Conservation (phyloP, 371 early-diverging fungal genomes). For the Dichotomocladium elegans region DNA sequence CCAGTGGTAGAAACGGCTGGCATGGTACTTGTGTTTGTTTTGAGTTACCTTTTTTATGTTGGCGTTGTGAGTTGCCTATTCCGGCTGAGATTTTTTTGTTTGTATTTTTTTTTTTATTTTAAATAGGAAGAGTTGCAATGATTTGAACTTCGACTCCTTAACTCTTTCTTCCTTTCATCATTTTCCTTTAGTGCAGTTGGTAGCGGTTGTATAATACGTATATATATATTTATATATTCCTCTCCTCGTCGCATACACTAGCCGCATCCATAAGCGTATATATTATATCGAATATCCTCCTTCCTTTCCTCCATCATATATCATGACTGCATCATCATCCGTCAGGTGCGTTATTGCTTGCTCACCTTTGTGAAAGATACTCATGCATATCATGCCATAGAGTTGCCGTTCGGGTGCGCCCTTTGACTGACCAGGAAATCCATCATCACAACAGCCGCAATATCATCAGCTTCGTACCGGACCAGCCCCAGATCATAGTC, state of each 20-base stretch:
- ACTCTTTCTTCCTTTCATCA: conserved; percentile 3
- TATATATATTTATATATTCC: background rate
- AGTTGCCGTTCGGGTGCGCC: conserved; percentile 27
- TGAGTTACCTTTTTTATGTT: conserved; percentile 6
- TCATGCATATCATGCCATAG: conserved; percentile 1
- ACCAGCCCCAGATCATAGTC: conserved; percentile 59
- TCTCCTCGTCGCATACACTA: conserved; percentile 15
- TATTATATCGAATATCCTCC: background rate
- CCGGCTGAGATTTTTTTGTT: conserved; percentile 3
- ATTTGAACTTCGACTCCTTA: background rate
- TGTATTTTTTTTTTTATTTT: background rate
- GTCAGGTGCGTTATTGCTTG: conserved; percentile 12
- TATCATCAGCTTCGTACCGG: conserved; percentile 57
- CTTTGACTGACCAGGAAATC: conserved; percentile 64
- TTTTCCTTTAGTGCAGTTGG: conserved; percentile 1
- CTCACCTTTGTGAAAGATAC: background rate
- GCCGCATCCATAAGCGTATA: background rate
- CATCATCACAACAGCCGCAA: conserved; percentile 51
- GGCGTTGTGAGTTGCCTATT: conserved; percentile 10
- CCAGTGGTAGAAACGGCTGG: background rate
- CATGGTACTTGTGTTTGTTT: conserved; percentile 2
- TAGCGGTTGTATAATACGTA: conserved; percentile 1
- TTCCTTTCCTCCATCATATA: background rate
- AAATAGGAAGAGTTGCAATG: background rate
- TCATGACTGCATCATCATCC: conserved; percentile 11